Evolutionary conservation across 2,329 filamentous ascomycete genomes (phyloP), one percentile per base, ranked within the genome.

Genomic region (Paracamarosporium sp.): DNA sequence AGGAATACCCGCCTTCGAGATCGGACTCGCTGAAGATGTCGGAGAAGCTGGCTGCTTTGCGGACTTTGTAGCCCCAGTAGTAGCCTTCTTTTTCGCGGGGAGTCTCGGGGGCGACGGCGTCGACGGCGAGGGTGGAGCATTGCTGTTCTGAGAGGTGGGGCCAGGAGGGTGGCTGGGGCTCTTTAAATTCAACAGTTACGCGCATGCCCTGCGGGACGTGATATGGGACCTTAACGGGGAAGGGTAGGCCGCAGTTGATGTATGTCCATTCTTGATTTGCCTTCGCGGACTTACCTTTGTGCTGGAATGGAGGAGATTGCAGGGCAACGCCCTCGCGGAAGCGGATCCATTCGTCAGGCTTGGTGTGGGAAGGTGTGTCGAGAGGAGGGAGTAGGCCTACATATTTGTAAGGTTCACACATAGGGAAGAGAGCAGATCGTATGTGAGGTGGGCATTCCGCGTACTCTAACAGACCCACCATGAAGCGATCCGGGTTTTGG

Each of bases 371-470:
- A 15, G 92, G 92, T 84, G 95, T 92, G 73, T 96, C 92, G 55
- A 96, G 80, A 68, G 86, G 91, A 0, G 90, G 90, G 27, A 96
- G 79, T 36, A 88, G 82, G 7, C 91, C 91, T 36, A 90, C 91
- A 12, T 86, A 86, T 36, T 86, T 82, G 40, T 96, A 81, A 71
- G 96, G 93, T 9, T 90, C 88, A 70, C 96, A 92, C 61, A 93
- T 80, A 1, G 89, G 88, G 66, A 96, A 94, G 3, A 96, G 82
- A 1, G 83, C 62, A 15, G 60, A 63, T 8, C 68, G 59, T 77
- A 96, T 87, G 76, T 95, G 90, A 1, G 92, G 91, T 28, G 92
- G 92, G 4, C 90, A 90, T 76, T 96, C 92, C 59, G 96, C 86
- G 77, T 93, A 96, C 58, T 86, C 88, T 7, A 96, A 81, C 6